Base-by-base conservation (phyloP, 164 flowering plant species). In the Litsea cubeba region DNA sequence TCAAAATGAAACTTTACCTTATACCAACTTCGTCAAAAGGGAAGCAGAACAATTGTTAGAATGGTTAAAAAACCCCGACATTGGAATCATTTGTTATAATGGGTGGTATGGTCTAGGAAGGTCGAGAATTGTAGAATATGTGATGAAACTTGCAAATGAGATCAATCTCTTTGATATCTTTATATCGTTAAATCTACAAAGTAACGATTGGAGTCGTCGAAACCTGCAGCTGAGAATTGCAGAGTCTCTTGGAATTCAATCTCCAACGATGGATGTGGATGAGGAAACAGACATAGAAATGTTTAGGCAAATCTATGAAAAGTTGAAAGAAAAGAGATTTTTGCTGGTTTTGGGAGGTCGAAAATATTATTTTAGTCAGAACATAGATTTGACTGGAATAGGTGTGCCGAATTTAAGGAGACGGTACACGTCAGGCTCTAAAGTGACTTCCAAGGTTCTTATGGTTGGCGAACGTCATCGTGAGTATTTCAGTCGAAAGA, bases 321-420 rank as follows among this genome's bases (percentile, higher is more conserved):
- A 15, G 20, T 60, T 60, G 63, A 60, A 15, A 22, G 63, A 22
- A 1, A 3, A 22, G 63, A 60, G 23, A 22, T 60, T 60, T 24
- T 60, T 60, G 63, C 63, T 60, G 8, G 24, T 60, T 20, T 18
- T 58, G 22, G 62, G 62, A 58, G n/a, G 22, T 58, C 20, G 3
- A 4, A 0, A 30, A 0, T 0, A 2, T 3, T 28, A 0, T 28
- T 2, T 0, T 28, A 2, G 0, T 3, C 0, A 3, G 0, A 2
- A 10, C 22, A 12, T 58, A 1, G 20, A 58, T 58, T 20, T 58
- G 22, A 0, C 20, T 5, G 46, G 5, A 5, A 35, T 35, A 7
- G 46, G 46, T 8, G 46, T 40, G 11, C 63, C 23, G 0, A 60
- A 18, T 60, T 20, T 20, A 60, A 18, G 23, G 20, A 18, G n/a